Percentiles rank a stretch among this genome's conserved stretches.
Conservation (phyloP, 306 rosid genomes). For the Calophaca sinica region DNA sequence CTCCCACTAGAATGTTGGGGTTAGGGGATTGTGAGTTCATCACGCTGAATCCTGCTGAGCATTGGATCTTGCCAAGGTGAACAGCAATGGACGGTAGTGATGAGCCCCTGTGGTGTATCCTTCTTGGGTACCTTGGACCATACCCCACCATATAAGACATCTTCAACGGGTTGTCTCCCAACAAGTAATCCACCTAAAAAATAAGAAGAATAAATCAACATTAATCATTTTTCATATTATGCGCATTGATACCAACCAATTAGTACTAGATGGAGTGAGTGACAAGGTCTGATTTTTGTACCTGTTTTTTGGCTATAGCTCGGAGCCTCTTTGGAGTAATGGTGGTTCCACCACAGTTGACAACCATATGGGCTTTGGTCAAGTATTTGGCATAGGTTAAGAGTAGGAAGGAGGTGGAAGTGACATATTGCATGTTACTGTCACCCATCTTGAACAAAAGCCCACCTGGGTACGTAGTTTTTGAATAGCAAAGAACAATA, state of each 20-base stretch:
- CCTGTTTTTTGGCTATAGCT: constrained; percentile 84
- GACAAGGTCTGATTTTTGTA: background rate
- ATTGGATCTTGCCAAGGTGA: constrained; percentile 83
- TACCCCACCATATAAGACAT: constrained; percentile 99
- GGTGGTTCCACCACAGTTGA: constrained; percentile 70
- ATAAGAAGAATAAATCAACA: too few relatives aligned
- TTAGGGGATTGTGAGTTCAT: constrained; percentile 74
- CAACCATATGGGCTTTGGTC: constrained; percentile 67
- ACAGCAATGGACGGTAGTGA: constrained; percentile 67
- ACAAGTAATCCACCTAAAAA: constrained; percentile 80
- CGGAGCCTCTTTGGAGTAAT: constrained; percentile 72
- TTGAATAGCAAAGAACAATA: too few relatives aligned
- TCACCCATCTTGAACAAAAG: constrained; percentile 88
- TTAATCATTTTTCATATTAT: too few relatives aligned
- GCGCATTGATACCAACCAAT: too few relatives aligned
- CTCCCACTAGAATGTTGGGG: constrained; percentile 75
- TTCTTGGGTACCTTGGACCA: constrained; percentile 77
- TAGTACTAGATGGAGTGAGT: too few relatives aligned
- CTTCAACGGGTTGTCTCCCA: constrained; percentile 86
- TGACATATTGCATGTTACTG: constrained; percentile 92
- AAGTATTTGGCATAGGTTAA: constrained; percentile 86
- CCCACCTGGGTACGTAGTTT: constrained; percentile 62
- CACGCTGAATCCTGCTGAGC: constrained; percentile 73
- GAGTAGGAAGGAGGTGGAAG: constrained; percentile 87
- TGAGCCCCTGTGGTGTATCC: constrained; percentile 94